Conservation (phyloP, 306 rosid species). For the Pterocarpus macrocarpus region DNA sequence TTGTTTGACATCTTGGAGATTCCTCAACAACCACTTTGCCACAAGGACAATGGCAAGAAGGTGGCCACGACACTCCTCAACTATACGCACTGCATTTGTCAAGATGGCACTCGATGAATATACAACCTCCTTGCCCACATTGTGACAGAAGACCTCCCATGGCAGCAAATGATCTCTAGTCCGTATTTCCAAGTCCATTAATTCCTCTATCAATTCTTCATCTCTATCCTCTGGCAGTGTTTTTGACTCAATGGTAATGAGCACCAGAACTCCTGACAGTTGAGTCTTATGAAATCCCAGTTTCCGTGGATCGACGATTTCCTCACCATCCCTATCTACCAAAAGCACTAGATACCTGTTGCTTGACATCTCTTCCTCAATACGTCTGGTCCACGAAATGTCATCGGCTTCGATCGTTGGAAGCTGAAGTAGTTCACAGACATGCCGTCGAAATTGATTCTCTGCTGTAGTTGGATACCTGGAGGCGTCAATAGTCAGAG, state of each 20-base stretch:
- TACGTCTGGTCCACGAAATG: not conserved
- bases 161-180: conserved; percentile 19
- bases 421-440: not conserved
- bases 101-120: not conserved
- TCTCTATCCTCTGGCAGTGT: no score
- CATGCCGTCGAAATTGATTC: not conserved
- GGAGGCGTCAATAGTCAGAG: not conserved
- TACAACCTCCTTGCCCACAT: no score
- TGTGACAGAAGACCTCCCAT: conserved; percentile 11
- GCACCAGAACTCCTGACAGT: conserved; percentile 1
- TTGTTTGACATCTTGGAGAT: not conserved
- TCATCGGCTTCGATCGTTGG: not conserved
- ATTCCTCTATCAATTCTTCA: not conserved
- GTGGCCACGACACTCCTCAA: conserved; percentile 29
- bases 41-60: conserved; percentile 22
- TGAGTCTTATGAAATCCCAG: not conserved
- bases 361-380: not conserved
- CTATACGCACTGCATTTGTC: not conserved
- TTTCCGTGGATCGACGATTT: not conserved
- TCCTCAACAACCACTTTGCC: not conserved
- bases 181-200: conserved; percentile 22
- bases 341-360: conserved; percentile 2
- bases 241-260: not conserved
- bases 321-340: not conserved
- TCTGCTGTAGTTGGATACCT: not conserved